Evolutionary conservation across 2,329 filamentous ascomycete genomes (phyloP).

Genomic region (Ceratocystis diversiconidia): DNA sequence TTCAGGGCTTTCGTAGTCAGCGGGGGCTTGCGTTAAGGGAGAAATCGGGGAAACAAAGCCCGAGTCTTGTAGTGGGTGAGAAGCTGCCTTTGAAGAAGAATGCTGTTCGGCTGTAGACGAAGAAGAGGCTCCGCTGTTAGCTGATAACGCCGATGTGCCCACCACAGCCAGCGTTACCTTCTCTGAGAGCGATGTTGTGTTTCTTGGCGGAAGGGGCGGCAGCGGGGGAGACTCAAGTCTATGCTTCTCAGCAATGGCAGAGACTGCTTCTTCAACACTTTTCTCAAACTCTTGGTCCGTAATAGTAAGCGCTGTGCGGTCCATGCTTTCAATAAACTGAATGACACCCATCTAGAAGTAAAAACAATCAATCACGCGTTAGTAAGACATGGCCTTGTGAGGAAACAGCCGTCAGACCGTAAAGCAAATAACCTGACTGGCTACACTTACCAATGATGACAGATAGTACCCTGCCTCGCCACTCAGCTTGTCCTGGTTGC

Average conservation of each 20-base stretch:
- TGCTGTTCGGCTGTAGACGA: neutral
- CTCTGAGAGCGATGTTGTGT: slow-evolving; percentile 45
- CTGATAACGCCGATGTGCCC: slow-evolving; percentile 7
- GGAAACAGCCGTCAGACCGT: neutral
- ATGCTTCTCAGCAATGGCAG: slow-evolving; percentile 85
- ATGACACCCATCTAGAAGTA: slow-evolving; percentile 64
- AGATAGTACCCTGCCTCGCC: slow-evolving; percentile 98
- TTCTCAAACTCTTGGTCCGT: slow-evolving; percentile 89
- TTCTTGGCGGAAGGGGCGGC: slow-evolving; percentile 23
- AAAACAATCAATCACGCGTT: neutral
- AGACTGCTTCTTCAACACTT: slow-evolving; percentile 93
- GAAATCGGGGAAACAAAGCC: neutral
- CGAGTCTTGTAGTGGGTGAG: neutral
- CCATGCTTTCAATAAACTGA: slow-evolving; percentile 92
- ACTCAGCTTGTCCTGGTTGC: slow-evolving; percentile 91
- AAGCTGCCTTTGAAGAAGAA: neutral
- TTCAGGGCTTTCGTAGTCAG: slow-evolving; percentile 4
- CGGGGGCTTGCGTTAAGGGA: neutral
- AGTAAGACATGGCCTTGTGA: neutral
- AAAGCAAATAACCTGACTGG: neutral
- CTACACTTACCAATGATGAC: slow-evolving; percentile 61
- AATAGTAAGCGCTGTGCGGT: slow-evolving; percentile 84
- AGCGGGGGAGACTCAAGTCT: slow-evolving; percentile 36
- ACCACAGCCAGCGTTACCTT: slow-evolving; percentile 63
- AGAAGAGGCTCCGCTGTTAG: slow-evolving; percentile 6